Conservation (phyloP, 2,329 filamentous ascomycete genomes). For the Aureobasidium namibiae region DNA sequence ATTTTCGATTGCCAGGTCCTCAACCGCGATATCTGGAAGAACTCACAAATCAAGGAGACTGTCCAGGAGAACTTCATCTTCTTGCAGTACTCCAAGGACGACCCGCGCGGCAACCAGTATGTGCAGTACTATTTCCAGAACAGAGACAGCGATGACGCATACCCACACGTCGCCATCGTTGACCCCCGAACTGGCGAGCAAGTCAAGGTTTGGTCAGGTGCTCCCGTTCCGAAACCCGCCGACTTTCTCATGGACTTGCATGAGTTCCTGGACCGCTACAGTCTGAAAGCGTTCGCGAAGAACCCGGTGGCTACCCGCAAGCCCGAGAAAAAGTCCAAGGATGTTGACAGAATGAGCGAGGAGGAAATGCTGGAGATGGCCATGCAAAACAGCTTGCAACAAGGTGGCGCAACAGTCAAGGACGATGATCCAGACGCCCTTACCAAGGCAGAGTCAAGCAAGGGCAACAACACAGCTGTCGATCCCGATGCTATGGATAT, state of each 20-base stretch:
- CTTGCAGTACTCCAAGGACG: constrained; percentile 84
- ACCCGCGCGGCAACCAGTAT: constrained; percentile 69
- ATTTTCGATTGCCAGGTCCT: constrained; percentile 92
- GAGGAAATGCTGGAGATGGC: constrained; percentile 97
- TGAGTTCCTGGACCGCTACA: constrained; percentile 96
- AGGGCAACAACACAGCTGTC: constrained; percentile 49
- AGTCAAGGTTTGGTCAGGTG: constrained; percentile 90
- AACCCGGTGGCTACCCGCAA: constrained; percentile 83
- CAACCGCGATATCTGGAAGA: constrained; percentile 95
- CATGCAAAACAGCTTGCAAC: constrained; percentile 69
- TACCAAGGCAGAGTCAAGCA: constrained; percentile 53
- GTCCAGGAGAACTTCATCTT: constrained; percentile 92
- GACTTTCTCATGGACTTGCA: constrained; percentile 89
- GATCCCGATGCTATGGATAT: constrained; percentile 23
- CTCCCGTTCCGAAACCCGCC: constrained; percentile 62
- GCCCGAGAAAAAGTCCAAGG: constrained; percentile 54
- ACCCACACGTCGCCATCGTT: constrained; percentile 91
- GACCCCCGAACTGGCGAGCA: constrained; percentile 94
- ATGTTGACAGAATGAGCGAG: constrained; percentile 85
- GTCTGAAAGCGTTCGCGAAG: constrained; percentile 75
- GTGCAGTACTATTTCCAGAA: constrained; percentile 79
- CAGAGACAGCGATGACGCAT: constrained; percentile 77
- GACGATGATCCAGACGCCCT: constrained; percentile 79
- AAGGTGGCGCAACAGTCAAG: constrained; percentile 37
- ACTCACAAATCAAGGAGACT: constrained; percentile 66